These are phyloP conservation scores for Cladosporium oxysporum DNA, from an alignment of 2,329 filamentous ascomycete genomes.

Conservation along the genomic window DNA sequence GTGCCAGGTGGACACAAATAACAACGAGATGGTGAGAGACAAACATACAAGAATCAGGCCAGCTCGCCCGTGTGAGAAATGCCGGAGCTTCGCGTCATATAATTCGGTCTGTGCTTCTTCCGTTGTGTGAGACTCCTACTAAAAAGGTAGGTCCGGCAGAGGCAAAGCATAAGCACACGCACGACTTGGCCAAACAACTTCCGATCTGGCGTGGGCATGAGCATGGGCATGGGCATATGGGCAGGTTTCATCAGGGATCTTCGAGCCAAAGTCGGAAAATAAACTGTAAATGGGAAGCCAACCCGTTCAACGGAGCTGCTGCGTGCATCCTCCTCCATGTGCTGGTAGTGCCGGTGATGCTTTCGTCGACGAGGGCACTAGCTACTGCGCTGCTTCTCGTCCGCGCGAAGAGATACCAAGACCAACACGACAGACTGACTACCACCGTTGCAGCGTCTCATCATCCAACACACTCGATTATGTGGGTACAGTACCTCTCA, in stretches of 20 bases:
- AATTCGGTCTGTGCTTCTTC: neutral
- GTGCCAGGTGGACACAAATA: neutral
- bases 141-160: neutral
- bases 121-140: neutral
- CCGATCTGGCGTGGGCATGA: neutral
- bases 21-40: neutral
- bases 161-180: slow-evolving; percentile 2
- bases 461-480: neutral
- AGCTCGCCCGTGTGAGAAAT: neutral
- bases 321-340: neutral
- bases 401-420: neutral
- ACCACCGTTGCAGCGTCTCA: neutral
- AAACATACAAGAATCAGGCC: neutral
- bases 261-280: slow-evolving; percentile 19
- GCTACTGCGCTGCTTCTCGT: neutral
- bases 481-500: neutral
- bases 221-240: neutral
- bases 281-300: slow-evolving; percentile 6
- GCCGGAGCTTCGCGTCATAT: slow-evolving; percentile 1
- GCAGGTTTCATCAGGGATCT: slow-evolving; percentile 4
- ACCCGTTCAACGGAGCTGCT: neutral
- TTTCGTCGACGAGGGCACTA: neutral
- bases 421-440: neutral
- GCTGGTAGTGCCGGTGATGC: neutral
- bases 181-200: neutral